A percentile compares a stretch with the other conserved stretches of the same genome.
Conservation (phyloP, 1,139 yeast genomes). For the Geotrichum bryndzae region DNA sequence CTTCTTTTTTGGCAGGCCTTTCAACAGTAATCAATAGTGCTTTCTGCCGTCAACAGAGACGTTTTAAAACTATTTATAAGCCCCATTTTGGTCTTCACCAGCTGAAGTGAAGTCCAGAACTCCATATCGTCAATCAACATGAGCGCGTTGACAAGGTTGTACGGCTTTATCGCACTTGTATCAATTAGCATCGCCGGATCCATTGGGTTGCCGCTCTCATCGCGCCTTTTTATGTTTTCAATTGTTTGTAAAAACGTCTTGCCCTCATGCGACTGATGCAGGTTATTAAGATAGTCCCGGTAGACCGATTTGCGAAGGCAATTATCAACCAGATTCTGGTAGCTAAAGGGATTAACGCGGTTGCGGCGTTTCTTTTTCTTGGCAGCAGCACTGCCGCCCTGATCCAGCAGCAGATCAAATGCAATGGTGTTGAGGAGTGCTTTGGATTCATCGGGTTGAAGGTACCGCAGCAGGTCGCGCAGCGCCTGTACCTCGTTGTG, state of each 20-base stretch:
- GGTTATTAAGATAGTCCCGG: background rate
- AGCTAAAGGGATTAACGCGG: slow-evolving; percentile 4
- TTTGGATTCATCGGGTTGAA: slow-evolving; percentile 12
- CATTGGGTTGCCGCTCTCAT: background rate
- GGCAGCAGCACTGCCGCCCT: background rate
- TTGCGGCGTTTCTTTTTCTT: background rate
- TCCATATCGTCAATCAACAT: slow-evolving; percentile 12
- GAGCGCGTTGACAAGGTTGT: background rate
- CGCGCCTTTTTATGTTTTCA: background rate
- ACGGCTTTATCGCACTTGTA: background rate
- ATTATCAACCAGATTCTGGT: slow-evolving; percentile 2
- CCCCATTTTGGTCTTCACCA: slow-evolving; percentile 3
- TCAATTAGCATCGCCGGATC: background rate
- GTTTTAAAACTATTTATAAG: background rate
- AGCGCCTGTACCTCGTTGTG: slow-evolving; percentile 4
- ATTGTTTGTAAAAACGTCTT: background rate
- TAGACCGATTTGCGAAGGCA: slow-evolving; percentile 1
- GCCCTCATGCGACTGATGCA: background rate
- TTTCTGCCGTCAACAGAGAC: background rate
- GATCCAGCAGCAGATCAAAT: slow-evolving; percentile 3
- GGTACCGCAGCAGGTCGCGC: slow-evolving; percentile 9
- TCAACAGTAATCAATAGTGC: too few relatives aligned
- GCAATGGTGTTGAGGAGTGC: slow-evolving; percentile 5
- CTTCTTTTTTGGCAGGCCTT: background rate
- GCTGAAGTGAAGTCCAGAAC: slow-evolving; percentile 5